phyloP scores from a whole-genome alignment of 306 rosid genomes.

The Argentina anserina region DNA sequence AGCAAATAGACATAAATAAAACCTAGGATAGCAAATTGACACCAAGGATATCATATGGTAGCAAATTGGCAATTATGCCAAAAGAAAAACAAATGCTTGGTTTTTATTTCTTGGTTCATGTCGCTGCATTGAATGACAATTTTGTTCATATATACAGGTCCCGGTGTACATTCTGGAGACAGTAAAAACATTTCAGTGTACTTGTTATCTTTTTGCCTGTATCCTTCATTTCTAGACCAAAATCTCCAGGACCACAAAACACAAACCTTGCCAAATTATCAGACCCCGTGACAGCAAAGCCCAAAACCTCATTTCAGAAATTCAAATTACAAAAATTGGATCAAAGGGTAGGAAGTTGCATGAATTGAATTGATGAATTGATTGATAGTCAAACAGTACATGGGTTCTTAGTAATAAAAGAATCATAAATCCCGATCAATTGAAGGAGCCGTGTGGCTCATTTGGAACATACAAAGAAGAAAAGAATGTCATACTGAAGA shows the following conservation, averaged over 20 bases:
- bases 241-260: conserved; percentile 4
- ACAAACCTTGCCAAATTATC: neutral
- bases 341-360: neutral
- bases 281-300: conserved; percentile 7
- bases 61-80: too few species aligned
- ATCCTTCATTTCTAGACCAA: neutral
- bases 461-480: conserved; percentile 13
- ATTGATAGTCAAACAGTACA: conserved; percentile 33
- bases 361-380: conserved; percentile 43
- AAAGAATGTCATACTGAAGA: conserved; percentile 45
- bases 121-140: neutral
- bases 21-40: too few species aligned
- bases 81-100: too few species aligned
- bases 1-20: too few species aligned
- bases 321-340: neutral
- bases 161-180: neutral
- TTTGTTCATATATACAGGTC: neutral
- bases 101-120: neutral
- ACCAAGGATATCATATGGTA: too few species aligned
- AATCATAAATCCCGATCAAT: conserved; percentile 52
- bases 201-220: neutral
- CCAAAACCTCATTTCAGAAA: neutral
- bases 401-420: conserved; percentile 47
- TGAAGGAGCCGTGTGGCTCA: conserved; percentile 31
- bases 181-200: neutral